Evolutionary conservation across 192 early-diverging fungal species (phyloP), one percentile per base, ranked within the genome.

Genomic region (Rhizophagus prolifer): DNA sequence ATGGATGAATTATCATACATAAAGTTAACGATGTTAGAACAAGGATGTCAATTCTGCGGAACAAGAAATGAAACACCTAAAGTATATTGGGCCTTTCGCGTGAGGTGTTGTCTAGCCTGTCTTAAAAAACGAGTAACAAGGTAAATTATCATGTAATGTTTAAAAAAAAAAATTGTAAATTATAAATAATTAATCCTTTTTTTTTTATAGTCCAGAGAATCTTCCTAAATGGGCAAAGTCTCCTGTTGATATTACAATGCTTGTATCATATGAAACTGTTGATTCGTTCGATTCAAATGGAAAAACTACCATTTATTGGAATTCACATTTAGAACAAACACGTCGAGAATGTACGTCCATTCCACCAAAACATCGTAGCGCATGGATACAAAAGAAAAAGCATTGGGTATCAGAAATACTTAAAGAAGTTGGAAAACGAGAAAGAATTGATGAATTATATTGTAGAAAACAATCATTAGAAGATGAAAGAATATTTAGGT

Each of bases 51-150:
- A 61, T 74, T 74, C 23, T 74, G 72, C 62, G 58, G 72, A n/a
- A 62, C n/a, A 26, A 74, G 13, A 38, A 46, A 59, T 7, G 31
- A 36, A 25, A 34, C 36, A 5, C 23, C n/a, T 26, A 74, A 74
- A 74, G 72, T 74, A 21, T 74, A 61, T 74, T 74, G 72, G 72
- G 58, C 58, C 23, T 74, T 74, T 74, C 34, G 59, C 9, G 72
- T 74, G 4, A 28, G 72, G 7, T 74, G 58, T 44, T 74, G 72
- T 38, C 9, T 1, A 34, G 9, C 5, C 12, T 74, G 72, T 74
- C 59, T 74, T 0, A 50, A 19, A 10, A 50, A 74, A 47, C 28
- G 50, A 50, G 26, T 50, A 30, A 41, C 25, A 16, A 74, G 58
- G 72, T 74, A 74, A 30, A 63, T 30, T 2, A 25, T 10, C n/a